Evolutionary conservation across 768 basidiomycete genomes (phyloP).

Genomic region (Leccinum sublutescens): DNA sequence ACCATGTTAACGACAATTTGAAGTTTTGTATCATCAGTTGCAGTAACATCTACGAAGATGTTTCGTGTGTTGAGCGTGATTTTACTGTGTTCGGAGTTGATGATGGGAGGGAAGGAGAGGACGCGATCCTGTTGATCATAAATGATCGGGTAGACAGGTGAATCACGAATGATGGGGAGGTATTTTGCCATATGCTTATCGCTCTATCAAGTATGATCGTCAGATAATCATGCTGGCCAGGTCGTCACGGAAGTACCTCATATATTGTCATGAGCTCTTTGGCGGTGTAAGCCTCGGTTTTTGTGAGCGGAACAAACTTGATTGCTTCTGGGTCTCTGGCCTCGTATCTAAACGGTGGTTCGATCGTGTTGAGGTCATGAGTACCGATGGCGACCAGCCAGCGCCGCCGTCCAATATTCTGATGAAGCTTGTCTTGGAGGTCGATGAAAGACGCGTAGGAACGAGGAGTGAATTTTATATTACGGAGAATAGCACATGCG

Average conservation of each 20-base stretch:
- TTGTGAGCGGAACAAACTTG: constrained; percentile 86
- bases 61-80: constrained; percentile 92
- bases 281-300: constrained; percentile 75
- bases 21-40: constrained; percentile 95
- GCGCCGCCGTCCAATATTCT: constrained; percentile 88
- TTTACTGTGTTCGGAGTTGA: constrained; percentile 96
- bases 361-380: constrained; percentile 90
- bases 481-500: constrained; percentile 86
- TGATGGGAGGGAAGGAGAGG: constrained; percentile 96
- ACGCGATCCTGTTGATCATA: constrained; percentile 88
- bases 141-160: constrained; percentile 96
- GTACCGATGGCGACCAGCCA: constrained; percentile 96
- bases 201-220: constrained; percentile 45
- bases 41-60: constrained; percentile 95
- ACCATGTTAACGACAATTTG: constrained; percentile 95
- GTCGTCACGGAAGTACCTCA: constrained; percentile 56
- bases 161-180: constrained; percentile 90
- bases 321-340: constrained; percentile 82
- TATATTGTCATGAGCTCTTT: constrained; percentile 92
- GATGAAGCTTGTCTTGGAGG: constrained; percentile 98
- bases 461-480: constrained; percentile 80
- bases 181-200: constrained; percentile 91
- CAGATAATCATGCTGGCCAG: background rate
- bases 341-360: constrained; percentile 85
- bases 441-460: constrained; percentile 98